Conservation (phyloP, 2,329 filamentous ascomycete genomes). For the Sporothrix sp. region DNA sequence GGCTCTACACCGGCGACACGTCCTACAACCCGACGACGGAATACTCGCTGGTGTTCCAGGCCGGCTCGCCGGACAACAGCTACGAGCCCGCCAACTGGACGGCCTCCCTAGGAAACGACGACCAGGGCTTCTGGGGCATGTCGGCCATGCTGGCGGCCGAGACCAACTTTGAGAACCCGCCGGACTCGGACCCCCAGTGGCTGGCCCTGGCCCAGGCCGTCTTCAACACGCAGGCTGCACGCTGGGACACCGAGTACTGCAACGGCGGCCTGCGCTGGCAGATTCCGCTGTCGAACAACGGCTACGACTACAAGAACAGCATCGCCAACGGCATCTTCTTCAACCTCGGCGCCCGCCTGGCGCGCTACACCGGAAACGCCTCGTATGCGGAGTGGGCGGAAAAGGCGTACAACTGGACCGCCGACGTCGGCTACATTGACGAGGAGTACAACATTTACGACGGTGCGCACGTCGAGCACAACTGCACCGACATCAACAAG, state of each 20-base stretch:
- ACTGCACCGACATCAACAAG: constrained; percentile 52
- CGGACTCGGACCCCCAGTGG: constrained; percentile 35
- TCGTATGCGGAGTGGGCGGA: constrained; percentile 56
- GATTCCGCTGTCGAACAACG: constrained; percentile 51
- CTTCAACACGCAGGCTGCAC: constrained; percentile 41
- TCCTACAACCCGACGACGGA: constrained; percentile 40
- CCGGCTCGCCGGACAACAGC: constrained; percentile 33
- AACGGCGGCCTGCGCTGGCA: constrained; percentile 58
- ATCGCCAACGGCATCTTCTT: constrained; percentile 56
- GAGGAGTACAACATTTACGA: constrained; percentile 51
- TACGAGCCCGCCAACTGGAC: constrained; percentile 41
- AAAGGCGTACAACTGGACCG: constrained; percentile 54
- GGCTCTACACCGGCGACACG: constrained; percentile 32
- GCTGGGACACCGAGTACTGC: constrained; percentile 55
- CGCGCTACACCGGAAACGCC: constrained; percentile 56
- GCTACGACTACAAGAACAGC: constrained; percentile 59
- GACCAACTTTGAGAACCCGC: constrained; percentile 38
- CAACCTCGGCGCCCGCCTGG: constrained; percentile 58
- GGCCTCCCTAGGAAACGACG: constrained; percentile 43
- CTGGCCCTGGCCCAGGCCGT: constrained; percentile 48
- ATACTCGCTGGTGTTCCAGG: constrained; percentile 35
- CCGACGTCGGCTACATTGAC: constrained; percentile 47
- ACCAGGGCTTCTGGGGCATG: constrained; percentile 51
- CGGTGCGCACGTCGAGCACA: constrained; percentile 45
- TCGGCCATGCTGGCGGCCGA: constrained; percentile 49